A percentile compares a stretch with the other conserved stretches of the same genome.
These are phyloP conservation scores for Puccinia polysora DNA, from an alignment of 1,284 basidiomycete species.

Conservation along the genomic window DNA sequence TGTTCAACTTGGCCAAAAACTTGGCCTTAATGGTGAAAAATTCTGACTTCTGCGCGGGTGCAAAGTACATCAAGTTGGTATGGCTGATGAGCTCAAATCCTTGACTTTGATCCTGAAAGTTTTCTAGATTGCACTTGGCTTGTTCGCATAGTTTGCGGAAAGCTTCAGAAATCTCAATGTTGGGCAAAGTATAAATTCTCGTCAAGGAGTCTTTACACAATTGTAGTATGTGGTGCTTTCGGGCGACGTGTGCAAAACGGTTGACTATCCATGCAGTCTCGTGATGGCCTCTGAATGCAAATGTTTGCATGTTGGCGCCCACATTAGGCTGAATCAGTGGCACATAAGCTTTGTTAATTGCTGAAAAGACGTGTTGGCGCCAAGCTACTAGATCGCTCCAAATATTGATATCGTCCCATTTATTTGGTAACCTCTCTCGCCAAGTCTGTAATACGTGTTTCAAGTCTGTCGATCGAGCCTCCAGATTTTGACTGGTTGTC, in stretches of 20 bases:
- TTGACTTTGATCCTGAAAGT: constrained; percentile 82
- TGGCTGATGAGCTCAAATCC: constrained; percentile 99
- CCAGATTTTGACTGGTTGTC: constrained; percentile 83
- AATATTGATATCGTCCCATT: constrained; percentile 95
- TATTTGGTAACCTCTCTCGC: constrained; percentile 92
- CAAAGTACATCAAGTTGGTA: constrained; percentile 98
- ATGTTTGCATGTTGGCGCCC: constrained; percentile 63
- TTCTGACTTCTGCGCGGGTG: constrained; percentile 88
- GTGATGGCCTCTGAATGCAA: constrained; percentile 96
- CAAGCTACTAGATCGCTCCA: constrained; percentile 98
- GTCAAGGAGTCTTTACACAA: constrained; percentile 92
- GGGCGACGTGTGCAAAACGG: constrained; percentile 96
- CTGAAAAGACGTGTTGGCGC: constrained; percentile 82
- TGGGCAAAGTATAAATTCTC: constrained; percentile 97
- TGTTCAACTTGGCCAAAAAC: constrained; percentile 85
- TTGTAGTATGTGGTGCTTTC: constrained; percentile 92
- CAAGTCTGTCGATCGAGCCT: constrained; percentile 88
- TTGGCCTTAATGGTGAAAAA: constrained; percentile 99
- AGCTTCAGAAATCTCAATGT: constrained; percentile 99
- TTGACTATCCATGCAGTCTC: constrained; percentile 99
- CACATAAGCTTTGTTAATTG: constrained; percentile 96
- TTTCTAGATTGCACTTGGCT: constrained; percentile 98
- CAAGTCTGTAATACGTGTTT: constrained; percentile 95
- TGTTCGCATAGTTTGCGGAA: constrained; percentile 98
- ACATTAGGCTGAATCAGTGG: constrained; percentile 67